Evolutionary conservation across 345 rosid genomes (phyloP).

Genomic region (thale cress (Arabidopsis thaliana)): TAIR10.1 NC_003071.7:11794001-11794500

Average conservation of each 20-base stretch:
- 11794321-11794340: slow-evolving; percentile 34
- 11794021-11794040: slow-evolving; percentile 21
- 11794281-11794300: slow-evolving; percentile 20
- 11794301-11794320: slow-evolving; percentile 24
- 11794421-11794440: slow-evolving; percentile 27
- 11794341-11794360: slow-evolving; percentile 8
- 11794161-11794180: slow-evolving; percentile 26
- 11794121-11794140: slow-evolving; percentile 29
- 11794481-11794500: slow-evolving; percentile 18
- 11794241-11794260: not conserved
- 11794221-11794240: slow-evolving; percentile 11
- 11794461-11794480: slow-evolving; percentile 15
- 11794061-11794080: not conserved
- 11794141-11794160: slow-evolving; percentile 28
- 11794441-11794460: slow-evolving; percentile 40
- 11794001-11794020: slow-evolving; percentile 25
- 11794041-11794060: not conserved
- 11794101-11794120: not conserved
- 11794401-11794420: not conserved
- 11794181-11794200: slow-evolving; percentile 22
- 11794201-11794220: slow-evolving; percentile 20
- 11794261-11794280: not conserved
- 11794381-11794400: not conserved
- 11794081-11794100: not conserved
- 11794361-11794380: not conserved